phyloP scores from a whole-genome alignment of 768 basidiomycete genomes.

The Tulasnella sp. region DNA sequence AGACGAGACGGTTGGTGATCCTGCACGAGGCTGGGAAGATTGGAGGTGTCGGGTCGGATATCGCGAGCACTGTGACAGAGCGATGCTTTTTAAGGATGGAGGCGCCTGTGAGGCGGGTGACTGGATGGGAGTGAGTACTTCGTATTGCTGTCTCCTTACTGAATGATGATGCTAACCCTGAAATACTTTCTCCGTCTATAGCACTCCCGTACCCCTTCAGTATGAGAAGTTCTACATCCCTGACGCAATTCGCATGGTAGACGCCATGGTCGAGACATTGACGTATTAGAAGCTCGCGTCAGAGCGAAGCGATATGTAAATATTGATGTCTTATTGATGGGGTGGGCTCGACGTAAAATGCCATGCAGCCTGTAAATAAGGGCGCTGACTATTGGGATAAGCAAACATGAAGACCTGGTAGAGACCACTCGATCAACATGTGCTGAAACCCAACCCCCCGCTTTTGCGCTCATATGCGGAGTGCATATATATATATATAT shows the following conservation, averaged over 20 bases:
- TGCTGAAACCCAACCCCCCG: too few species aligned
- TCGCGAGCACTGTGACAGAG: conserved; percentile 83
- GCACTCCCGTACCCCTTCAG: conserved; percentile 71
- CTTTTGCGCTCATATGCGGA: too few species aligned
- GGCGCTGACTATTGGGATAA: too few species aligned
- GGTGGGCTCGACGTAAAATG: too few species aligned
- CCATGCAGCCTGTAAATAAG: too few species aligned
- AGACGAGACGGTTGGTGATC: conserved; percentile 75
- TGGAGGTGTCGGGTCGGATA: conserved; percentile 82
- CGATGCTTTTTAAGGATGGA: conserved; percentile 78
- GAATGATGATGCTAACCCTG: conserved; percentile 11
- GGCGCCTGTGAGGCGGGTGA: conserved; percentile 76
- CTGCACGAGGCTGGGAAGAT: conserved; percentile 88
- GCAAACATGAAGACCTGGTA: too few species aligned
- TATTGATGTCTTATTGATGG: too few species aligned
- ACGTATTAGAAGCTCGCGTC: too few species aligned
- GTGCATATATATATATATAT: too few species aligned
- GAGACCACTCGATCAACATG: too few species aligned
- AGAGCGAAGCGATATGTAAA: too few species aligned
- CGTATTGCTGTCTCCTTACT: conserved; percentile 2
- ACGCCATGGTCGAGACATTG: conserved; percentile 75
- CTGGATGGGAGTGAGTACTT: conserved; percentile 84
- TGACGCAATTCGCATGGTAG: conserved; percentile 71
- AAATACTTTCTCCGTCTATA: conserved; percentile 25
- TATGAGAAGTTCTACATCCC: conserved; percentile 92